Conservation (phyloP, 2,329 filamentous ascomycete genomes). For the Aspergillus persii region DNA sequence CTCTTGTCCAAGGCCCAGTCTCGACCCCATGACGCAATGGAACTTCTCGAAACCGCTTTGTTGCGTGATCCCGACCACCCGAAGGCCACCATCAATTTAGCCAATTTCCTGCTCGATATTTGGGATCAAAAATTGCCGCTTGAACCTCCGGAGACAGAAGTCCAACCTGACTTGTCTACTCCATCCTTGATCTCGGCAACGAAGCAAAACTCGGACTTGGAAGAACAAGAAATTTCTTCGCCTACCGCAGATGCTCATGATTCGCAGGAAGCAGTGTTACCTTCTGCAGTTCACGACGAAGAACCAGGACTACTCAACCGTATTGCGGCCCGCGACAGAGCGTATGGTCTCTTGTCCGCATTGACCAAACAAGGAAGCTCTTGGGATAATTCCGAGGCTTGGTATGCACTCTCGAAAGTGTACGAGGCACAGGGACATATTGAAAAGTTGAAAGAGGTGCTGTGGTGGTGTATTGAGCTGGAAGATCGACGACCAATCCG, state of each 20-base stretch:
- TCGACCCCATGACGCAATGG: constrained; percentile 66
- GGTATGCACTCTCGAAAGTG: constrained; percentile 82
- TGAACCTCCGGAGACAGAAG: constrained; percentile 31
- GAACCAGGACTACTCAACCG: constrained; percentile 73
- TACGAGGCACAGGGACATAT: constrained; percentile 83
- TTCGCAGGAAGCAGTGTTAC: neutral
- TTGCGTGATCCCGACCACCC: constrained; percentile 77
- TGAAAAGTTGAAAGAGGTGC: constrained; percentile 84
- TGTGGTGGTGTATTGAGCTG: constrained; percentile 97
- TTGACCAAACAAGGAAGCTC: constrained; percentile 81
- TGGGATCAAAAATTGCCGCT: constrained; percentile 57
- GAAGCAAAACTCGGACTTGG: constrained; percentile 10
- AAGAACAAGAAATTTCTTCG: constrained; percentile 1
- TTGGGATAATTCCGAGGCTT: constrained; percentile 92
- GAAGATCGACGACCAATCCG: constrained; percentile 81
- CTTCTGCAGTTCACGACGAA: constrained; percentile 26
- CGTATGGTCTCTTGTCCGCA: constrained; percentile 75
- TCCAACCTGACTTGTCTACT: constrained; percentile 27
- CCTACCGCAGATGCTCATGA: neutral
- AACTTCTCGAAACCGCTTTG: constrained; percentile 78
- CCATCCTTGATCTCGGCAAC: constrained; percentile 23
- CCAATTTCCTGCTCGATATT: constrained; percentile 81
- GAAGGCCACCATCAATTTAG: constrained; percentile 74
- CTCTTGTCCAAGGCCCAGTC: constrained; percentile 63
- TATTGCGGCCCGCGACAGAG: constrained; percentile 85